These are phyloP conservation scores for Pythium brassicae DNA, from an alignment of 352 stramenopile genomes.

Conservation along the genomic window DNA sequence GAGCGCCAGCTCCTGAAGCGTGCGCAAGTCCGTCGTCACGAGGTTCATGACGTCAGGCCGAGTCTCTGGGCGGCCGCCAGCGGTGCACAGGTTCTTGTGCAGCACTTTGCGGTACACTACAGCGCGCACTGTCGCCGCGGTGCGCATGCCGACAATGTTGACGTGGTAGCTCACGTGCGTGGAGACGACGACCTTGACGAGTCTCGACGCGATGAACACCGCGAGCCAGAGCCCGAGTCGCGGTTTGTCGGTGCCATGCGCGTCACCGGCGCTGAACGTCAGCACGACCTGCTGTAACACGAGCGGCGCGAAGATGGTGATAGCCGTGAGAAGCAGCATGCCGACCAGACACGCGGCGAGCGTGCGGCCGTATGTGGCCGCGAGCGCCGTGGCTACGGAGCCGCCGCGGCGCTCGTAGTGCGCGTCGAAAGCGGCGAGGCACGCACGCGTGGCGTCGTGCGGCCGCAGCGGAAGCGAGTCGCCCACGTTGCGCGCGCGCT, in stretches of 20 bases:
- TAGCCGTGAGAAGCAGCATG: no score
- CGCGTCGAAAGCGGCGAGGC: neutral
- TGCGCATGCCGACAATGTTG: no score
- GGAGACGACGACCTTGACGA: no score
- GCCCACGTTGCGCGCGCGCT: neutral
- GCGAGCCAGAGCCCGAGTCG: neutral
- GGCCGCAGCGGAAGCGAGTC: neutral
- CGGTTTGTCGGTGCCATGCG: neutral
- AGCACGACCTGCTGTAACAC: conserved; percentile 14
- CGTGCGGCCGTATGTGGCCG: neutral
- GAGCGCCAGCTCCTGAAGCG: conserved; percentile 1
- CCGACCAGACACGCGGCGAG: neutral
- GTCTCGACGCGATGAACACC: conserved; percentile 2
- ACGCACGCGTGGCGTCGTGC: neutral
- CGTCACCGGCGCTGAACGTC: conserved; percentile 5
- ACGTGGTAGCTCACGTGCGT: no score
- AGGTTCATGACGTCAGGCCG: conserved; percentile 9
- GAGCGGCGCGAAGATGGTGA: conserved; percentile 11
- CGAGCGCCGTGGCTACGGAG: neutral
- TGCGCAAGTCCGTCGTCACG: conserved; percentile 9
- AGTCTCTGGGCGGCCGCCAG: neutral
- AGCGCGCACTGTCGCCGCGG: no score
- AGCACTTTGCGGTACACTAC: no score
- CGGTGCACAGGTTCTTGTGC: no score
- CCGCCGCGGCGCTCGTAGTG: neutral